Percentiles rank a stretch among this genome's conserved stretches.
phyloP scores from a whole-genome alignment of 192 early-diverging fungal species.

The Gryganskiella cystojenkinii region DNA sequence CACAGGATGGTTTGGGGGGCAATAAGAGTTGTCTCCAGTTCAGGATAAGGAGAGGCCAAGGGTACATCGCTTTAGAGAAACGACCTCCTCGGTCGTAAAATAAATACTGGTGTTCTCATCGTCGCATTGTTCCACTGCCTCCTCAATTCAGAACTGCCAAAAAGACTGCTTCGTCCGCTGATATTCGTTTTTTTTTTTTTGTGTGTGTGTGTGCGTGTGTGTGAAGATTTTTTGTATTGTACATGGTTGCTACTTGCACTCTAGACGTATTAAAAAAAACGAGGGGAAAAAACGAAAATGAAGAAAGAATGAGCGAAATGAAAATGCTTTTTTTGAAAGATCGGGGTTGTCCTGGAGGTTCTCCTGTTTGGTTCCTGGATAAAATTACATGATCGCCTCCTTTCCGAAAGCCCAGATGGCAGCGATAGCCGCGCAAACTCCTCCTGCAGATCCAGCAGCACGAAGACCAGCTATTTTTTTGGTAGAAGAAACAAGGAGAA shows the following conservation, averaged over 20 bases:
- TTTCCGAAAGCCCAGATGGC: slow-evolving; percentile 64
- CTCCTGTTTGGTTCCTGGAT: not conserved
- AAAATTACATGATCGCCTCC: slow-evolving; percentile 48
- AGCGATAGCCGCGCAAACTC: slow-evolving; percentile 67
- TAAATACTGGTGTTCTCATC: too few species aligned
- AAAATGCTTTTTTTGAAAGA: too few species aligned
- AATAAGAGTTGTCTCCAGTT: slow-evolving; percentile 54
- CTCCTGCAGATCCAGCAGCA: slow-evolving; percentile 62
- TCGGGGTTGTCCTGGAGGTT: not conserved
- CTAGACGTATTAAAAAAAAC: slow-evolving; percentile 7
- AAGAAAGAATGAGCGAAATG: slow-evolving; percentile 7
- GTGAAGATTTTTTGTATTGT: slow-evolving; percentile 13
- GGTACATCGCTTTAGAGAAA: slow-evolving; percentile 39
- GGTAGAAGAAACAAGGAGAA: slow-evolving; percentile 3
- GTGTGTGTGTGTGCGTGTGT: slow-evolving; percentile 10
- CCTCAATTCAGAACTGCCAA: too few species aligned
- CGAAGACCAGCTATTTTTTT: slow-evolving; percentile 70
- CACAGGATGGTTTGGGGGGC: slow-evolving; percentile 45
- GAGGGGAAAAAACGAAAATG: slow-evolving; percentile 5
- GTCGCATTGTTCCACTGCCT: too few species aligned
- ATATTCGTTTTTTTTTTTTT: slow-evolving; percentile 1
- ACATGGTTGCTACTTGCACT: not conserved
- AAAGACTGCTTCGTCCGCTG: not conserved
- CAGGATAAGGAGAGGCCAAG: slow-evolving; percentile 35
- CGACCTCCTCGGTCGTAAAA: slow-evolving; percentile 28